Evolutionary conservation across 306 rosid genomes (phyloP).

Genomic region (Trifolium subterraneum): DNA sequence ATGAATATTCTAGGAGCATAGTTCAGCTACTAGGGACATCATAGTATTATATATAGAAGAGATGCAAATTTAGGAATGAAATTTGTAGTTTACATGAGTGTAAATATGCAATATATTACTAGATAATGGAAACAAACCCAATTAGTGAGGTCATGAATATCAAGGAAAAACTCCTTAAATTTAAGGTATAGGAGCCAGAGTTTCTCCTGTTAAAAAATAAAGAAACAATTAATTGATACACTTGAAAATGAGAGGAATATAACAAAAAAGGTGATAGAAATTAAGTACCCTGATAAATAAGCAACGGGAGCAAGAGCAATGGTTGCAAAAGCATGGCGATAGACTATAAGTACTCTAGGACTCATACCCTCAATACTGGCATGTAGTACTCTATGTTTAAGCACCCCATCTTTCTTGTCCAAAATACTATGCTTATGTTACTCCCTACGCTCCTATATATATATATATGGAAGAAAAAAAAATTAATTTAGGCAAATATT

Average conservation of each 20-base stretch:
- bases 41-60: too few species aligned
- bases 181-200: constrained; percentile 43
- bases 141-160: constrained; percentile 53
- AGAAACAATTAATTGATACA: background rate
- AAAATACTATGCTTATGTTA: too few species aligned
- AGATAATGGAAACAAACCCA: constrained; percentile 49
- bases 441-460: too few species aligned
- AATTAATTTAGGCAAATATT: too few species aligned
- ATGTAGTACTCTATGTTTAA: too few species aligned
- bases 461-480: too few species aligned
- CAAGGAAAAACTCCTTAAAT: constrained; percentile 49
- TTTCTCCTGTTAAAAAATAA: constrained; percentile 38
- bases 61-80: too few species aligned
- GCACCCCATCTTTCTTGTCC: too few species aligned
- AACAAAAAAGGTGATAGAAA: background rate
- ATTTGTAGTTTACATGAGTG: too few species aligned
- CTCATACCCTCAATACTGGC: constrained; percentile 48
- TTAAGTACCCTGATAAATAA: constrained; percentile 49
- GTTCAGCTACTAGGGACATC: too few species aligned
- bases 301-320: constrained; percentile 51
- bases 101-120: background rate
- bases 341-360: constrained; percentile 55
- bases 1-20: too few species aligned
- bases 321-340: constrained; percentile 62
- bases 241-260: background rate